phyloP scores from a whole-genome alignment of 2,329 filamentous ascomycete species.

The Fusarium praegraminearum region DNA sequence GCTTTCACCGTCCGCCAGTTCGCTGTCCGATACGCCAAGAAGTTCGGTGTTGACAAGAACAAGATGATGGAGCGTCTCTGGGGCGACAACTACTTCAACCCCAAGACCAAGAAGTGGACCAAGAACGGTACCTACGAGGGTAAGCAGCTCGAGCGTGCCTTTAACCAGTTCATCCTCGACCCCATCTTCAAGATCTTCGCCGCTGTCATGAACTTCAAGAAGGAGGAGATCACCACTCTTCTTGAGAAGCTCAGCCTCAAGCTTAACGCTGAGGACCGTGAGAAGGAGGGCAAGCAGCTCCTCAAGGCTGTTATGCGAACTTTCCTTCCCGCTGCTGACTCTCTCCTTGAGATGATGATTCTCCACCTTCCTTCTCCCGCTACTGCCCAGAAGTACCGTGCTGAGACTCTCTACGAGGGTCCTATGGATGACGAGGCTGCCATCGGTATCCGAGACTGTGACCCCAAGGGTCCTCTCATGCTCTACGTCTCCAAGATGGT shows the following conservation, averaged over 20 bases:
- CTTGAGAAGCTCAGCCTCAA: conserved; percentile 96
- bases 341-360: conserved; percentile 99
- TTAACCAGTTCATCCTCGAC: conserved; percentile 99
- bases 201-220: conserved; percentile 98
- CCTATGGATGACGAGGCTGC: conserved; percentile 90
- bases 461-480: conserved; percentile 98
- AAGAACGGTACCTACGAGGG: conserved; percentile 86
- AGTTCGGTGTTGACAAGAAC: conserved; percentile 99
- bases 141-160: conserved; percentile 94
- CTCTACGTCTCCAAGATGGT: conserved; percentile 99
- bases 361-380: conserved; percentile 97
- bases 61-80: conserved; percentile 99
- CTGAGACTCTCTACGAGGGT: conserved; percentile 98
- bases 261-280: conserved; percentile 86
- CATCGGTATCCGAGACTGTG: conserved; percentile 98
- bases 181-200: conserved; percentile 99
- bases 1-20: conserved; percentile 99
- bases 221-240: conserved; percentile 85
- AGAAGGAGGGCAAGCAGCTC: conserved; percentile 96
- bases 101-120: conserved; percentile 99
- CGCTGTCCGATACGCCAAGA: conserved; percentile 96
- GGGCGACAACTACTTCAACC: conserved; percentile 99
- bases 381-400: conserved; percentile 97
- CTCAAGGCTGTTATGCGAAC: conserved; percentile 99
- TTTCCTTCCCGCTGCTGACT: conserved; percentile 98